phyloP scores from a whole-genome alignment of 495 filamentous ascomycete species.

The Neurospora sp. region DNA sequence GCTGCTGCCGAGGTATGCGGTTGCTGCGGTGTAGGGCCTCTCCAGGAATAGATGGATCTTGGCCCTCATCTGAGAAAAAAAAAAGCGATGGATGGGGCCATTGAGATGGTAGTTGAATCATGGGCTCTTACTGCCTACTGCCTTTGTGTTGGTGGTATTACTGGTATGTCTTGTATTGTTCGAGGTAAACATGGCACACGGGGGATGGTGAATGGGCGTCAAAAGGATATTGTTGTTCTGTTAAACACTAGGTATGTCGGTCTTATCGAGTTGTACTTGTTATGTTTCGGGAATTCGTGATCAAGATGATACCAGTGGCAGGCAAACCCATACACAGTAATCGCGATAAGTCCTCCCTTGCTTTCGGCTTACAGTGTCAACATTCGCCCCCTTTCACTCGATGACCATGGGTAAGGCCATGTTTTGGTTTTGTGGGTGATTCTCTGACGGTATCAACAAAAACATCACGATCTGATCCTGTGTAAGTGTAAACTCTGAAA shows the following conservation, averaged over 20 bases:
- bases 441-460: background rate
- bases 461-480: background rate
- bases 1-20: conserved; percentile 54
- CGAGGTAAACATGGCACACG: background rate
- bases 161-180: background rate
- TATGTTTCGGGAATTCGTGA: background rate
- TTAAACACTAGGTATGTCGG: background rate
- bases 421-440: background rate
- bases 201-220: background rate
- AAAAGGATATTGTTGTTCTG: background rate
- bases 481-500: background rate
- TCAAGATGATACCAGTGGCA: background rate
- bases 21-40: background rate
- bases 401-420: background rate
- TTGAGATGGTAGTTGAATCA: background rate
- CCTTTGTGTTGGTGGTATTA: background rate
- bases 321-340: background rate
- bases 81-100: background rate
- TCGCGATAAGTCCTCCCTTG: background rate
- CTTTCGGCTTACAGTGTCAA: background rate
- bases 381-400: background rate
- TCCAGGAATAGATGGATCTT: background rate
- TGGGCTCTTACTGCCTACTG: background rate
- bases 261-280: background rate
- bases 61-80: background rate